Evolutionary conservation across 2,329 filamentous ascomycete genomes (phyloP), one percentile per base, ranked within the genome.

Genomic region (Claviceps sp.): DNA sequence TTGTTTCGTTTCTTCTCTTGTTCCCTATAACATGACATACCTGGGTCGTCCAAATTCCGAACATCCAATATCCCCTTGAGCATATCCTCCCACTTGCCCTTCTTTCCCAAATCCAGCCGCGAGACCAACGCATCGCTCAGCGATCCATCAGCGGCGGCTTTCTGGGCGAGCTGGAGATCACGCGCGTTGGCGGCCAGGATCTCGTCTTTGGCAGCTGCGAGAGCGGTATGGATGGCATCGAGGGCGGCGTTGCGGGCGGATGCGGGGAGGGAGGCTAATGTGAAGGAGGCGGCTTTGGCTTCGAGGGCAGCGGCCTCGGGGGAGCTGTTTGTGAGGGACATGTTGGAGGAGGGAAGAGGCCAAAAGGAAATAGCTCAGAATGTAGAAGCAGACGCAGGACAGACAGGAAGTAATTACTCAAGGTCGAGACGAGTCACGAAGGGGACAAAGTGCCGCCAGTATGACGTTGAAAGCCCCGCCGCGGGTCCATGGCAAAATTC

Each of bases 1-100:
- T 11, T 34, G 9, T 34, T 34, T 34, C 30, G 30, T 11, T 34
- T 11, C 30, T 3, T 34, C 9, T 34, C 9, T 11, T 11, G 11
- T 34, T 34, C 30, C 4, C 30, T 34, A 34, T 4, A 11, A 4
- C 30, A 4, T 11, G 1, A 73, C 79, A 62, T 75, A 93, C 88
- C 79, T 58, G 93, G 93, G 70, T 98, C 93, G 48, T 86, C 79
- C 30, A 98, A 76, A 49, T 80, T 77, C 58, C 85, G 78, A 55
- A 98, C 93, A 69, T 95, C 89, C 54, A 94, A 70, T 55, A 98
- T 94, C 26, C 93, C 93, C 71, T 90, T 85, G 57, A 98, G 76
- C 93, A 98, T 97, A 64, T 97, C 93, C 63, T 96, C 90, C 75
- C 85, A 98, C 72, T 97, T 97, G 54, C 91, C 91, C 63, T 82